phyloP scores from a whole-genome alignment of 305 asterid genomes.

The Rubia occidens region DNA sequence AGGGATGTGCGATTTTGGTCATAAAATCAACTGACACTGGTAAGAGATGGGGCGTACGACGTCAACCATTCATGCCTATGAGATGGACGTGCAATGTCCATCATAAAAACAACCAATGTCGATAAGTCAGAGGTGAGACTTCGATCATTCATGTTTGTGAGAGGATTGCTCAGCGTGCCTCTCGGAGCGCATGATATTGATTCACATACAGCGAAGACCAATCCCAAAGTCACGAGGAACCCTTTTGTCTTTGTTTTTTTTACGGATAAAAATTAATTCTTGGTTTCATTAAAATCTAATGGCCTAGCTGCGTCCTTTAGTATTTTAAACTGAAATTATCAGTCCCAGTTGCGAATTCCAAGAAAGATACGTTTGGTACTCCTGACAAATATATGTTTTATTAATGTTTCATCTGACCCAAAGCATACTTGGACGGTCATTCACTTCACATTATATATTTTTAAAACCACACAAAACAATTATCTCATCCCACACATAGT shows the following conservation, averaged over 20 bases:
- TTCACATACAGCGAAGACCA: conserved; percentile 50
- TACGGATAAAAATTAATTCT: background rate
- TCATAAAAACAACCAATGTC: too few relatives aligned
- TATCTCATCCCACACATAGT: background rate
- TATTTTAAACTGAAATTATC: conserved; percentile 4
- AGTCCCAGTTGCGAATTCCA: conserved; percentile 4
- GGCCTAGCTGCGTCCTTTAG: conserved; percentile 7
- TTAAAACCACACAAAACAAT: too few relatives aligned
- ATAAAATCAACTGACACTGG: too few relatives aligned
- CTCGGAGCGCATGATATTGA: conserved; percentile 62
- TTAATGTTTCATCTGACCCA: background rate
- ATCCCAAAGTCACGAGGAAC: conserved; percentile 35
- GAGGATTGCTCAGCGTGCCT: too few relatives aligned
- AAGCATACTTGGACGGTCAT: background rate
- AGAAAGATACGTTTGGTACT: conserved; percentile 14
- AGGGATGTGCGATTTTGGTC: too few relatives aligned
- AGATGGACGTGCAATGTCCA: too few relatives aligned
- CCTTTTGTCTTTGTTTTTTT: conserved; percentile 7
- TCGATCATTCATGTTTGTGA: too few relatives aligned
- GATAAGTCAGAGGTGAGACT: too few relatives aligned
- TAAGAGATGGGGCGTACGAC: too few relatives aligned
- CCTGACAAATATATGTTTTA: background rate
- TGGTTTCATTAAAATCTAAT: conserved; percentile 10
- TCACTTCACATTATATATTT: background rate
- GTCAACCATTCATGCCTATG: too few relatives aligned